These are phyloP conservation scores for Clitopilus passeckerianus DNA, from an alignment of 768 basidiomycete genomes.

Conservation along the genomic window DNA sequence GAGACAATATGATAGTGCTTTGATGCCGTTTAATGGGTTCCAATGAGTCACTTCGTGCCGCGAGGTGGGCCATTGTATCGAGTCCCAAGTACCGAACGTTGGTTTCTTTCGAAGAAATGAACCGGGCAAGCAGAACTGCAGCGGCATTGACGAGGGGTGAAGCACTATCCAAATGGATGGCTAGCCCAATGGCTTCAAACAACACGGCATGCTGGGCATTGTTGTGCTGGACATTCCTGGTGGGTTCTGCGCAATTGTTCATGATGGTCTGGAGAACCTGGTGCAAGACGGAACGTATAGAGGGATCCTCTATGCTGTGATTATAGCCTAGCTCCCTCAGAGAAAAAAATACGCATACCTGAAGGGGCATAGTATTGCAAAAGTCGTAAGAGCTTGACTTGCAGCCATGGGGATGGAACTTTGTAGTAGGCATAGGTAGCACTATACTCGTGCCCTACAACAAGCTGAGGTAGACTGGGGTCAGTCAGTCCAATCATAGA, in stretches of 20 bases:
- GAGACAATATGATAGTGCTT: conserved; percentile 87
- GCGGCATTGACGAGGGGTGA: conserved; percentile 86
- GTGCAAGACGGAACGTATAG: conserved; percentile 70
- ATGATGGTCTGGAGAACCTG: conserved; percentile 87
- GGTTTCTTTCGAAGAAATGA: conserved; percentile 97
- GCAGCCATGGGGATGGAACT: conserved; percentile 96
- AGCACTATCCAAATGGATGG: conserved; percentile 91
- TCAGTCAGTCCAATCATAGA: conserved; percentile 1
- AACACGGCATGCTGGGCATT: conserved; percentile 98
- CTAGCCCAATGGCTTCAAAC: conserved; percentile 95
- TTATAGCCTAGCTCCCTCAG: conserved; percentile 1
- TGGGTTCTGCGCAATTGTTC: conserved; percentile 86
- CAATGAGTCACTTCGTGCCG: conserved; percentile 87
- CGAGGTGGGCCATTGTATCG: conserved; percentile 98
- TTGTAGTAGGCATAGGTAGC: conserved; percentile 95
- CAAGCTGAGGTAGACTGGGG: conserved; percentile 46
- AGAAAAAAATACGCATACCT: conserved; percentile 43
- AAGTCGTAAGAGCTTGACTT: conserved; percentile 90
- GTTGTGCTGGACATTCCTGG: conserved; percentile 95
- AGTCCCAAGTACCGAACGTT: conserved; percentile 97
- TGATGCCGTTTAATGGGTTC: conserved; percentile 94
- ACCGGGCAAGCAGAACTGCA: conserved; percentile 86
- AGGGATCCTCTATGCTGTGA: conserved; percentile 64
- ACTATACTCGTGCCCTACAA: conserved; percentile 87
- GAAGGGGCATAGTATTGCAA: conserved; percentile 96